Conservation (phyloP, 768 basidiomycete genomes). For the Tulasnella sp. region DNA sequence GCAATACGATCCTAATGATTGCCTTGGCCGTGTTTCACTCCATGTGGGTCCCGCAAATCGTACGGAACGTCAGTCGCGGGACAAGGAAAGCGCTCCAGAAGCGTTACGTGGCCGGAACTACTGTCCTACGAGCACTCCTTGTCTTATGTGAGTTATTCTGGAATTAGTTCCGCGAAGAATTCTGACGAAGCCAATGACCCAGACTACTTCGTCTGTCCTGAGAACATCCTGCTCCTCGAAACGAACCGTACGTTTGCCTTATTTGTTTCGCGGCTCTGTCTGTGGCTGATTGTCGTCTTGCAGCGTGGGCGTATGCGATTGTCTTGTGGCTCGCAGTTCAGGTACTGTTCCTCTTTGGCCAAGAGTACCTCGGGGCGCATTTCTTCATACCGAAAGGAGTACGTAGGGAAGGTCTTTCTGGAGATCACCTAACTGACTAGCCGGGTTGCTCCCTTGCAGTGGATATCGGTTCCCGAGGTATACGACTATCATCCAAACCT, state of each 20-base stretch:
- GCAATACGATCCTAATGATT: conserved; percentile 57
- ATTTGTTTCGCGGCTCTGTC: neutral
- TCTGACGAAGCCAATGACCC: conserved; percentile 19
- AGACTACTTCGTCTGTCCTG: conserved; percentile 80
- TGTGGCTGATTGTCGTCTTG: neutral
- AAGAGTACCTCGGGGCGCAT: conserved; percentile 67
- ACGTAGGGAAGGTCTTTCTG: conserved; percentile 27
- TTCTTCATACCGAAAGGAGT: conserved; percentile 77
- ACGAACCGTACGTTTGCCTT: conserved; percentile 49
- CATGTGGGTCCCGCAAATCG: conserved; percentile 81
- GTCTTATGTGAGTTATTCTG: conserved; percentile 56
- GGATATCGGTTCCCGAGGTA: conserved; percentile 42
- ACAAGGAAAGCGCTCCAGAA: conserved; percentile 58
- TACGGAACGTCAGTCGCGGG: conserved; percentile 62
- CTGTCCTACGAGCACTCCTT: conserved; percentile 58
- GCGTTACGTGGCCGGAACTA: conserved; percentile 72
- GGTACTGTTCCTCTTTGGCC: conserved; percentile 53
- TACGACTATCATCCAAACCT: conserved; percentile 85
- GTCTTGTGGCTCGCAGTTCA: conserved; percentile 56
- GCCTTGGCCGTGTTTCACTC: conserved; percentile 66
- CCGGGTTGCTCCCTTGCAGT: conserved; percentile 36
- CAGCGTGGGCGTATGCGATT: conserved; percentile 61
- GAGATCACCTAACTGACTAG: neutral
- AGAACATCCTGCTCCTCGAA: conserved; percentile 77
- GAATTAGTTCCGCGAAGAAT: neutral